Evolutionary conservation across 2,329 filamentous ascomycete species (phyloP).

Genomic region (Dryadomyces quercivorus): DNA sequence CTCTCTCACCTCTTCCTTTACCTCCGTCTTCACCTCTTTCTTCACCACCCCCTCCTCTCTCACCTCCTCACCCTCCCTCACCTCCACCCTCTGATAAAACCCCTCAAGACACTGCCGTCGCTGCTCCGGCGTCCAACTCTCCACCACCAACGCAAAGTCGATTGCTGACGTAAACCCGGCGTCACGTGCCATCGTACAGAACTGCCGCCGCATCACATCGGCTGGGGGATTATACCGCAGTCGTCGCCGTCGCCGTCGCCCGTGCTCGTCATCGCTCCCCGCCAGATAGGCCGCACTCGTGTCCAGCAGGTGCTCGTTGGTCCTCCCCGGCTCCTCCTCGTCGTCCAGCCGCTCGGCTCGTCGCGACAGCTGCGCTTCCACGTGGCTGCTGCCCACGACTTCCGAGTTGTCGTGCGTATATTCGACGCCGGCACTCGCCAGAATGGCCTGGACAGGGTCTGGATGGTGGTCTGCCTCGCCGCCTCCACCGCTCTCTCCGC

Average conservation of each 20-base stretch:
- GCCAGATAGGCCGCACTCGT: conserved; percentile 20
- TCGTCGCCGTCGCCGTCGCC: conserved; percentile 17
- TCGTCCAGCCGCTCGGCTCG: conserved; percentile 51
- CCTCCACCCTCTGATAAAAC: conserved; percentile 58
- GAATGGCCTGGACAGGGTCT: conserved; percentile 79
- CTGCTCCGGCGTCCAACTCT: conserved; percentile 79
- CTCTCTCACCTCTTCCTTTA: not conserved
- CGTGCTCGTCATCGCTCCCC: not conserved
- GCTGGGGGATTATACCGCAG: conserved; percentile 59
- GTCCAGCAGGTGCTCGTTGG: conserved; percentile 30
- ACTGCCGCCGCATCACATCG: conserved; percentile 66
- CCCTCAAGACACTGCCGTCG: conserved; percentile 63
- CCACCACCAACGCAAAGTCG: conserved; percentile 82
- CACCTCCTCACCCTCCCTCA: not conserved
- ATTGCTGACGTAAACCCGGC: conserved; percentile 66
- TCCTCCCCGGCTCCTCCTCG: conserved; percentile 24
- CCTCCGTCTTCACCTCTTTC: not conserved
- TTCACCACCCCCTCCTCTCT: not conserved
- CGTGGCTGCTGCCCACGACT: conserved; percentile 80
- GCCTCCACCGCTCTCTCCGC: conserved; percentile 25
- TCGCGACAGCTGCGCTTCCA: conserved; percentile 76
- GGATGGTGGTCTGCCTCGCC: conserved; percentile 23
- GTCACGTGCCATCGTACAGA: conserved; percentile 76
- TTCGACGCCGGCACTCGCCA: conserved; percentile 76
- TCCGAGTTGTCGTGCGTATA: conserved; percentile 97